These are phyloP conservation scores for Arabidopsis suecica DNA, from an alignment of 345 rosid genomes.

Conservation along the genomic window DNA sequence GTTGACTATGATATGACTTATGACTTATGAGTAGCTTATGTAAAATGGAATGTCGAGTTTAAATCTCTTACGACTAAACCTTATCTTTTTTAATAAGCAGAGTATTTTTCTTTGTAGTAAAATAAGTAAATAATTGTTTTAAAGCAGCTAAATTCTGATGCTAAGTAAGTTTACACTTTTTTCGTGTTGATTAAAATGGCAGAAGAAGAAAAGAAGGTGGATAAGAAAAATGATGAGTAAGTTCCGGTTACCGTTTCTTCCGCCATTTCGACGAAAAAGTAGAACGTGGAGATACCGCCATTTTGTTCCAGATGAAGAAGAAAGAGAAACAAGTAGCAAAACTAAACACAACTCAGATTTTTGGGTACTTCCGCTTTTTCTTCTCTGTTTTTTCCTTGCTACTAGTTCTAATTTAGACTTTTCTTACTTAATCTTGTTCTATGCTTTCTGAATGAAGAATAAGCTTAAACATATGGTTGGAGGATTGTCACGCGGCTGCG, in stretches of 20 bases:
- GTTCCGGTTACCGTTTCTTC: conserved; percentile 30
- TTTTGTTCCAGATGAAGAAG: conserved; percentile 40
- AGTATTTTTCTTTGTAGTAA: too few species aligned
- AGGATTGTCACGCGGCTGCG: conserved; percentile 40
- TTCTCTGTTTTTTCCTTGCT: background rate
- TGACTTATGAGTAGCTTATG: background rate
- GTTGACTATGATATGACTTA: background rate
- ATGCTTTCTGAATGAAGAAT: conserved; percentile 29
- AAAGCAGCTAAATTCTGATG: background rate
- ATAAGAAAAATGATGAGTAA: conserved; percentile 31
- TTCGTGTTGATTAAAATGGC: conserved; percentile 6
- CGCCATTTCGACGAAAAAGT: conserved; percentile 30
- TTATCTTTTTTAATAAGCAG: too few species aligned
- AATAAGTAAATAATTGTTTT: background rate
- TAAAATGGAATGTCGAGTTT: too few species aligned
- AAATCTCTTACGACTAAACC: background rate
- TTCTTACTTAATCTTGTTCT: background rate
- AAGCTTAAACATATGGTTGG: conserved; percentile 36
- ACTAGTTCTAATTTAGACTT: background rate
- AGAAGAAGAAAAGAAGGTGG: conserved; percentile 40
- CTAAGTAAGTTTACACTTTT: background rate
- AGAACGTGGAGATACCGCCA: conserved; percentile 30
- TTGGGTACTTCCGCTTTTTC: conserved; percentile 31
- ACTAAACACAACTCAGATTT: conserved; percentile 16
- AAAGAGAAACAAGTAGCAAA: conserved; percentile 33